A percentile compares a stretch with the other conserved stretches of the same genome.
phyloP scores from a whole-genome alignment of 345 rosid species.

The Melastoma malabathricum region DNA sequence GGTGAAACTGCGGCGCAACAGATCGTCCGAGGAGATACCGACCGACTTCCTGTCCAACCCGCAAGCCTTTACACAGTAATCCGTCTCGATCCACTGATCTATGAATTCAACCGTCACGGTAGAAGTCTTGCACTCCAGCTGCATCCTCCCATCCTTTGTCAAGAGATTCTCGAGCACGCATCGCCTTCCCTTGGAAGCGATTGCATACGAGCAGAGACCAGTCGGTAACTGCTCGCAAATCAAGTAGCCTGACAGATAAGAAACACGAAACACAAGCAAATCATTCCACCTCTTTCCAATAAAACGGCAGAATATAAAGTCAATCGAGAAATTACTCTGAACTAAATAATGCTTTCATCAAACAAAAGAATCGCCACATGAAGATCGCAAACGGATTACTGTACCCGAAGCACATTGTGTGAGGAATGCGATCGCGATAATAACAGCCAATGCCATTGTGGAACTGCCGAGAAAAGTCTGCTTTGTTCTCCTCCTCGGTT shows the following conservation, averaged over 20 bases:
- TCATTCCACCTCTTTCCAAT: no score
- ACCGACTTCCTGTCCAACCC: slow-evolving; percentile 70
- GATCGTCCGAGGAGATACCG: slow-evolving; percentile 82
- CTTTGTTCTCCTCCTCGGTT: no score
- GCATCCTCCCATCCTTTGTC: slow-evolving; percentile 22
- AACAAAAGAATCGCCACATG: no score
- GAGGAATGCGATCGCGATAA: no score
- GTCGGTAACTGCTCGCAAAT: slow-evolving; percentile 60
- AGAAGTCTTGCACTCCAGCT: slow-evolving; percentile 69
- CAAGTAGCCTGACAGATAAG: slow-evolving; percentile 27
- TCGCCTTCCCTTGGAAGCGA: slow-evolving; percentile 66
- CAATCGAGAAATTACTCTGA: no score
- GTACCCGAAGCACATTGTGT: no score
- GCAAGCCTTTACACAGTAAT: slow-evolving; percentile 57
- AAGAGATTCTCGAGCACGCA: slow-evolving; percentile 55
- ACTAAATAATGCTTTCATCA: no score
- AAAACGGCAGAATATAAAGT: no score
- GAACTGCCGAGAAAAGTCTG: no score
- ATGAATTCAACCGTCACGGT: slow-evolving; percentile 62
- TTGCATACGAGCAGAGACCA: slow-evolving; percentile 53
- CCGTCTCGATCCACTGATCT: slow-evolving; percentile 60
- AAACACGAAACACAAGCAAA: no score
- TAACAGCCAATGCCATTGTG: no score
- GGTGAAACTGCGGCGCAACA: slow-evolving; percentile 63
- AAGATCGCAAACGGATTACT: no score